Conservation (phyloP, 805 yeast genomes). For the Candida quercuum region DNA sequence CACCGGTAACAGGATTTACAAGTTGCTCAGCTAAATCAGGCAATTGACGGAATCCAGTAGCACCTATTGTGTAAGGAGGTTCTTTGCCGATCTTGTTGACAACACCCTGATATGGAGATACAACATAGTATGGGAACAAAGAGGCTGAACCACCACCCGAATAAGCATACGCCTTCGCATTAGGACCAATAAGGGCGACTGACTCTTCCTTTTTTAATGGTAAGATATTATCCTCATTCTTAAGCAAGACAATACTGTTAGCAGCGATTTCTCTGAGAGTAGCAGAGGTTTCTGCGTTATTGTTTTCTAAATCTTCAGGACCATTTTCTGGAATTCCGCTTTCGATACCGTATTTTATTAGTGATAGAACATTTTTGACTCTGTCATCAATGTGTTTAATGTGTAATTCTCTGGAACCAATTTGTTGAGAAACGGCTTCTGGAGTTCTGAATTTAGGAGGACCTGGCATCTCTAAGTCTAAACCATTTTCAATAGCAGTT, state of each 20-base stretch:
- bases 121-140: constrained; percentile 39
- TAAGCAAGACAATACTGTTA: constrained; percentile 51
- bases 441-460: constrained; percentile 41
- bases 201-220: constrained; percentile 41
- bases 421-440: constrained; percentile 35
- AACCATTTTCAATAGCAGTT: constrained; percentile 46
- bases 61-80: constrained; percentile 30
- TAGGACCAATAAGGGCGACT: constrained; percentile 56
- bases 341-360: constrained; percentile 39
- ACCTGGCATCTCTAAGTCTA: constrained; percentile 68
- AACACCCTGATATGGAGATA: constrained; percentile 48
- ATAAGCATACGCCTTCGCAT: constrained; percentile 42
- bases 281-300: constrained; percentile 41
- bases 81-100: constrained; percentile 21
- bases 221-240: constrained; percentile 41
- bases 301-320: constrained; percentile 27
- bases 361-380: constrained; percentile 41
- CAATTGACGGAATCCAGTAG: constrained; percentile 28
- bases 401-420: constrained; percentile 35
- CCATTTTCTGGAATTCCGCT: constrained; percentile 30
- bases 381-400: constrained; percentile 41
- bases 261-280: constrained; percentile 40
- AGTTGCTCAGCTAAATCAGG: constrained; percentile 27
- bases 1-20: constrained; percentile 19
- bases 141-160: constrained; percentile 65